Evolutionary conservation across 345 rosid genomes (phyloP), one percentile per base, ranked within the genome.

Genomic region (Lagerstroemia speciosa): DNA sequence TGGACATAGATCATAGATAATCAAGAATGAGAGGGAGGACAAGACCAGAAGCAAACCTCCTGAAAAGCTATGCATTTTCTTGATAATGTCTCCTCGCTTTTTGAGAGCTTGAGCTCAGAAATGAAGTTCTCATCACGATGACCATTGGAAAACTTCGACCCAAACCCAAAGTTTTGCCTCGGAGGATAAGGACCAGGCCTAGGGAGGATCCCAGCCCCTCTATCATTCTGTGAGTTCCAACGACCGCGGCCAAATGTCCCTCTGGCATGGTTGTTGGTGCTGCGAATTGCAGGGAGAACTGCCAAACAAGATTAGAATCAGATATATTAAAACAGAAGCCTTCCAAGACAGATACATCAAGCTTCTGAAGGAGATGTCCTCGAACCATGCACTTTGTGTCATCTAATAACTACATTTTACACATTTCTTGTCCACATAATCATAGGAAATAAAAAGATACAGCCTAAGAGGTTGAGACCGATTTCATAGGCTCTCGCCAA

Each of bases 121-220:
- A 94, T 93, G 82, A 89, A 82, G 32, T 93, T 87, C 72, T 94
- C 99, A 79, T 89, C 97, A 29, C 89, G 96, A 75, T 75, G 92
- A 72, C 87, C 88, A 68, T 78, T 91, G 57, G 82, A 71, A 77
- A 84, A 94, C 81, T 81, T 91, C 11, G 83, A 69, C 32, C 87
- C 86, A 75, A 72, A 85, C 55, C 96, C 96, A 82, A 69, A 90
- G 69, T 90, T 43, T 74, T 86, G 92, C 73, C 94, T 78, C 6
- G 77, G 88, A 66, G 93, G 95, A 77, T 75, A 86, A 82, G 86
- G 82, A 57, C 93, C 93, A 36, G 97, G 99, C 34, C 96, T 87
- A 52, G 97, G 97, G 75, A 94, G 98, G 67, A 89, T 80, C 69
- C 98, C 98, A 24, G 88, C 88, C 71, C 97, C 98, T 79, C 97